Evolutionary conservation across 1,284 basidiomycete genomes (phyloP).

Genomic region (Trametes pubescens): DNA sequence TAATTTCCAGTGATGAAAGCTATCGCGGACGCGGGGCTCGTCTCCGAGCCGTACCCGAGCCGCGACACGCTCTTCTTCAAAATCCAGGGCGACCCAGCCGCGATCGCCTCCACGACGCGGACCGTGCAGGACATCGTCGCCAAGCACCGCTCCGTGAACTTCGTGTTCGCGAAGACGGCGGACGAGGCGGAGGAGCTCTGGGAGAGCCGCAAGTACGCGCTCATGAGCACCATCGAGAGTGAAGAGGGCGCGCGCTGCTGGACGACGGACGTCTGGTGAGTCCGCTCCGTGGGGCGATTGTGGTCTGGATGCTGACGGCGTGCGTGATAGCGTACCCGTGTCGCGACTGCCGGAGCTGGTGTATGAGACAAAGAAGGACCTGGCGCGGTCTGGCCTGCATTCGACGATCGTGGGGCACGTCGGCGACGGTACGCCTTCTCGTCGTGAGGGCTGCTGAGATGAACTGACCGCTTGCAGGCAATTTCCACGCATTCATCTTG

Average conservation of each 20-base stretch:
- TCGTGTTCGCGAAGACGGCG: constrained; percentile 72
- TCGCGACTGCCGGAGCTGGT: constrained; percentile 82
- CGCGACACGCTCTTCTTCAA: constrained; percentile 89
- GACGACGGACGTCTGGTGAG: constrained; percentile 90
- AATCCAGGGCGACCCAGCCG: constrained; percentile 74
- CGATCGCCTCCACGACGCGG: constrained; percentile 70
- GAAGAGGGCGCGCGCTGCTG: constrained; percentile 73
- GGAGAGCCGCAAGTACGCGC: constrained; percentile 87
- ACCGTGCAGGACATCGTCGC: constrained; percentile 64
- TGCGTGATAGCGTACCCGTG: constrained; percentile 71
- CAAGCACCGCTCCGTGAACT: constrained; percentile 74
- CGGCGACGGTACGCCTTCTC: constrained; percentile 74
- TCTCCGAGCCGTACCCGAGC: constrained; percentile 70
- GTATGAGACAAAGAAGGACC: constrained; percentile 78
- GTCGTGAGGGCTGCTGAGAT: too few relatives aligned
- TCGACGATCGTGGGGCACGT: constrained; percentile 83
- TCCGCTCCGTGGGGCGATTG: too few relatives aligned
- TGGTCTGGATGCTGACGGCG: not conserved
- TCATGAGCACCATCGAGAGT: constrained; percentile 74
- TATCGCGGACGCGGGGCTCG: constrained; percentile 72
- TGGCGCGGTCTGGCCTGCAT: constrained; percentile 63
- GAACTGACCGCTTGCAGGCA: constrained; percentile 46
- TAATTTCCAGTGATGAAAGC: constrained; percentile 82
- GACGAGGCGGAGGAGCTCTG: constrained; percentile 82
- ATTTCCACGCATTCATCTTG: constrained; percentile 65